These are phyloP conservation scores for Chaetomium sp. DNA, from an alignment of 2,329 filamentous ascomycete genomes.

Conservation along the genomic window DNA sequence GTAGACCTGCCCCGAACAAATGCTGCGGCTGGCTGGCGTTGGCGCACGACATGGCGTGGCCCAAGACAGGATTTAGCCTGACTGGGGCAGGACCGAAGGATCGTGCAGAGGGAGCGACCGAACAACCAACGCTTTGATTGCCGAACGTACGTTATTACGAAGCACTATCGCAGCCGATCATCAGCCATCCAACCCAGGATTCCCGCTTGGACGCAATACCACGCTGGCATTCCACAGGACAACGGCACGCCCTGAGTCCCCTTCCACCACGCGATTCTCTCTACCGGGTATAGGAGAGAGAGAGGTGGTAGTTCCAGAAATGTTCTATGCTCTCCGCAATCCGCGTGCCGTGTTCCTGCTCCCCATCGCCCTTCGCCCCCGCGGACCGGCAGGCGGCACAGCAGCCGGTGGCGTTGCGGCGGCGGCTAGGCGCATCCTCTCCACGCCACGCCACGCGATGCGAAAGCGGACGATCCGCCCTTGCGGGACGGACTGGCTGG, in stretches of 20 bases:
- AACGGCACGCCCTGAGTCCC: neutral
- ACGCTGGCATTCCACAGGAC: neutral
- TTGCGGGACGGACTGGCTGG: neutral
- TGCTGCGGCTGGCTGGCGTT: neutral
- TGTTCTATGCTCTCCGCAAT: neutral
- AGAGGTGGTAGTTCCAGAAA: neutral
- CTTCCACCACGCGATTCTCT: neutral
- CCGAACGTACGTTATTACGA: neutral
- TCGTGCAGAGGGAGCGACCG: neutral
- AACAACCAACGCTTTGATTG: neutral
- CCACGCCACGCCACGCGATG: neutral
- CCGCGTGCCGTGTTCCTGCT: neutral
- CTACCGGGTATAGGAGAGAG: neutral
- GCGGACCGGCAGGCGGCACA: neutral
- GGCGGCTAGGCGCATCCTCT: neutral
- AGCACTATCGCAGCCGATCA: neutral
- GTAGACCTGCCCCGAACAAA: neutral
- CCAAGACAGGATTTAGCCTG: neutral
- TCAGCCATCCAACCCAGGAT: neutral
- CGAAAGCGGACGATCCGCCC: neutral
- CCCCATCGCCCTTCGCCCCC: neutral
- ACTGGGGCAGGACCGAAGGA: neutral
- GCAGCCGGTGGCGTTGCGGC: neutral
- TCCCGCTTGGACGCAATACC: neutral
- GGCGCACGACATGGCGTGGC: neutral